Evolutionary conservation across 225 moss, liverwort and hornwort genomes (phyloP).

Genomic region (Antitrichia curtipendula): DNA sequence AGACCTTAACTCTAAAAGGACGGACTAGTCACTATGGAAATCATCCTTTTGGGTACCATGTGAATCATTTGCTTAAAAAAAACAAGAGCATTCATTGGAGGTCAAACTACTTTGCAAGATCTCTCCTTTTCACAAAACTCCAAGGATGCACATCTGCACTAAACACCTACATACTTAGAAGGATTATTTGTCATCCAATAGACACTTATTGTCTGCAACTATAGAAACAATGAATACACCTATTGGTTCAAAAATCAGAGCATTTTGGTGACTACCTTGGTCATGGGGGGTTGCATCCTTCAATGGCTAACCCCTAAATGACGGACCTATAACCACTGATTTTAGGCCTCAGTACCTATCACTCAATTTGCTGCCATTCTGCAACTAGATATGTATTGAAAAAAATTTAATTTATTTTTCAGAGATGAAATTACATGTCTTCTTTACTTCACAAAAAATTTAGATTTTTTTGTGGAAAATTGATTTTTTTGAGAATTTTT

Average conservation of each 20-base stretch:
- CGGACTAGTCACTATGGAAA: rapidly evolving
- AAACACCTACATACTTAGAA: neutral
- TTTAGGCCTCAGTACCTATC: no score
- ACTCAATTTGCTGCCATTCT: no score
- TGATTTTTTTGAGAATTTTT: no score
- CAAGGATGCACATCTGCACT: neutral
- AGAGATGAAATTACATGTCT: no score
- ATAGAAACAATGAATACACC: neutral
- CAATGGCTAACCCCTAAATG: neutral
- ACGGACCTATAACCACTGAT: no score
- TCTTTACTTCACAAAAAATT: no score
- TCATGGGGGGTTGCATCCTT: neutral
- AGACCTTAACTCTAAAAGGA: neutral
- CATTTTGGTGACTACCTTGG: neutral
- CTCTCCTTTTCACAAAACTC: neutral
- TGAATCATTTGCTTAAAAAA: neutral
- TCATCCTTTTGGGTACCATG: neutral
- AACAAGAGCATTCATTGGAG: neutral
- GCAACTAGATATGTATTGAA: no score
- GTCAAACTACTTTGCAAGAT: neutral
- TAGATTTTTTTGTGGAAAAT: no score
- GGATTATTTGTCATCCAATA: neutral
- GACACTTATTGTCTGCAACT: rapidly evolving
- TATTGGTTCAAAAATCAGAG: neutral
- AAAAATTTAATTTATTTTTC: no score